Conservation (phyloP, 2,329 filamentous ascomycete species). For the Neurospora crassa region DNA sequence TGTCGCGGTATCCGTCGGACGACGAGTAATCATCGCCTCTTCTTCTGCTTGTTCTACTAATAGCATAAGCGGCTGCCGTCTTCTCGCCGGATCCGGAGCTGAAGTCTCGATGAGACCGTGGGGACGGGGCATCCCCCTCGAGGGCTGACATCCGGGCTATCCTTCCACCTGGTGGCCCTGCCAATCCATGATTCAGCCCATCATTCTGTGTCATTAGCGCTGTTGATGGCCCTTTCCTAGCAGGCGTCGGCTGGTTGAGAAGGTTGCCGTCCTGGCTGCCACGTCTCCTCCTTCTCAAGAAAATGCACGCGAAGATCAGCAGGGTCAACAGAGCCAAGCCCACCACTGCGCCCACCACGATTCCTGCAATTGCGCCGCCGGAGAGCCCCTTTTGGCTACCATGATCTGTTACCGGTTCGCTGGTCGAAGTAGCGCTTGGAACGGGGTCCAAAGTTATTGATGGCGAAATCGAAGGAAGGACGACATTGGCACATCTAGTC, state of each 20-base stretch:
- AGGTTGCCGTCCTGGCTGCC: conserved; percentile 60
- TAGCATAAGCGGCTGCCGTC: conserved; percentile 38
- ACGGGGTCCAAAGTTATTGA: conserved; percentile 52
- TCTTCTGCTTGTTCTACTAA: conserved; percentile 29
- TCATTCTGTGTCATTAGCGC: conserved; percentile 26
- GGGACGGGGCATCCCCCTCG: conserved; percentile 57
- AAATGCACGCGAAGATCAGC: conserved; percentile 63
- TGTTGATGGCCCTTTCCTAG: conserved; percentile 39
- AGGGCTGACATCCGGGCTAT: conserved; percentile 94
- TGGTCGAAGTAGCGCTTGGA: conserved; percentile 36
- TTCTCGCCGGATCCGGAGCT: conserved; percentile 37
- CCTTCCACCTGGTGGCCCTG: conserved; percentile 74
- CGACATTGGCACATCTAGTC: conserved; percentile 62
- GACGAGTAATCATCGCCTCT: conserved; percentile 50
- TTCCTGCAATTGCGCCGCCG: conserved; percentile 83
- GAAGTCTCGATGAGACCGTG: conserved; percentile 33
- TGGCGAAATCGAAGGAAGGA: conserved; percentile 64
- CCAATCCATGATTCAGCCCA: conserved; percentile 46
- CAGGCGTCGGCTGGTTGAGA: conserved; percentile 82
- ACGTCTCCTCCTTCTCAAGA: conserved; percentile 40
- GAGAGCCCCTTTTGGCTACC: conserved; percentile 40
- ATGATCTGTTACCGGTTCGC: conserved; percentile 24
- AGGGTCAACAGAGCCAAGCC: conserved; percentile 40
- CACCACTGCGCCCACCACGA: conserved; percentile 71
- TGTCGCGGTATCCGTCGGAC: conserved; percentile 63